Percentiles rank a stretch among this genome's conserved stretches.
phyloP scores from a whole-genome alignment of 805 yeast species.

The Zygosaccharomyces kombuchaensis region DNA sequence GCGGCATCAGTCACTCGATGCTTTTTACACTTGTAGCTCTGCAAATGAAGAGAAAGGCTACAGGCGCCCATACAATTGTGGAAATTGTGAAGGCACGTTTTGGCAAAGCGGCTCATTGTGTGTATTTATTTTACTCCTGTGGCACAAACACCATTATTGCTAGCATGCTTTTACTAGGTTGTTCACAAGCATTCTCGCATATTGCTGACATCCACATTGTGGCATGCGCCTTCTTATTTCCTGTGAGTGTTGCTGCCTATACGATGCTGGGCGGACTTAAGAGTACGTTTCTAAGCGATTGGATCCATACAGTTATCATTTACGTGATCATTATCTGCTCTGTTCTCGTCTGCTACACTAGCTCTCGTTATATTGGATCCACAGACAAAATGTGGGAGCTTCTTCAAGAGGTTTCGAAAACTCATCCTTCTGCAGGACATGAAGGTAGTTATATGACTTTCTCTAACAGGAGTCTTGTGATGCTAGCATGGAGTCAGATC shows the following conservation, averaged over 20 bases:
- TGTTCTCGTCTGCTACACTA: constrained; percentile 30
- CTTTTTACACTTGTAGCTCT: constrained; percentile 26
- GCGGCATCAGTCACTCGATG: constrained; percentile 14
- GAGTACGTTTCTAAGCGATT: constrained; percentile 45
- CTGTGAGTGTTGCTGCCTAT: constrained; percentile 41
- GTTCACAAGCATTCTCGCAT: constrained; percentile 36
- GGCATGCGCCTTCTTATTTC: constrained; percentile 40
- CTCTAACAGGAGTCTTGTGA: constrained; percentile 23
- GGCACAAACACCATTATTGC: constrained; percentile 35
- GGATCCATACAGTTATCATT: constrained; percentile 42
- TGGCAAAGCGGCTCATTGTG: constrained; percentile 33
- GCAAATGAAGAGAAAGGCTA: constrained; percentile 17
- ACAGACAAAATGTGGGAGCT: constrained; percentile 40
- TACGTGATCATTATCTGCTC: constrained; percentile 34
- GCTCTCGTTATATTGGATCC: constrained; percentile 37
- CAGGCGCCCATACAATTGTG: constrained; percentile 30
- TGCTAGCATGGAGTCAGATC: constrained; percentile 23
- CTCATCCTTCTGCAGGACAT: constrained; percentile 28
- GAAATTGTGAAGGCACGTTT: constrained; percentile 35
- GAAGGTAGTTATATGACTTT: constrained; percentile 31
- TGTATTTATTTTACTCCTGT: constrained; percentile 31
- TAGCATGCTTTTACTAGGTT: constrained; percentile 38
- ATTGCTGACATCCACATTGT: constrained; percentile 39
- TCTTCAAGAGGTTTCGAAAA: constrained; percentile 30
- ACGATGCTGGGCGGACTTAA: constrained; percentile 45